phyloP scores from a whole-genome alignment of 129 eudicot genomes.

The Smallanthus sonchifolius region DNA sequence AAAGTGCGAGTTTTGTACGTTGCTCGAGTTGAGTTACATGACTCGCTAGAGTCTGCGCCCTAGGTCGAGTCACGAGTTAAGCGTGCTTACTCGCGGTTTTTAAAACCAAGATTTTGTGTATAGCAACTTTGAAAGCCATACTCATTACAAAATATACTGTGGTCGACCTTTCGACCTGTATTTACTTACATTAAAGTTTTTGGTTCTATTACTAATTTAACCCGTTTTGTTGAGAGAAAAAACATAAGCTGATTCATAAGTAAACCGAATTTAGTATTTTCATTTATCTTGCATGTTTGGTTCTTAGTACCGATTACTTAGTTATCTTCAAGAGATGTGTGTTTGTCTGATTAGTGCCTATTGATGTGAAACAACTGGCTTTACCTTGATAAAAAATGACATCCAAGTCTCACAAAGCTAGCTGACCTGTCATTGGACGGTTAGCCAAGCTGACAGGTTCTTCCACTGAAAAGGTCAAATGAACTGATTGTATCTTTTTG shows the following conservation, averaged over 20 bases:
- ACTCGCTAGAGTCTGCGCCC: too few species aligned
- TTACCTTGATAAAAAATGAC: neutral
- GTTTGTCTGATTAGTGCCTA: neutral
- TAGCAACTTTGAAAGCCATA: neutral
- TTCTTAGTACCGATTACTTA: neutral
- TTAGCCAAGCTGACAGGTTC: neutral
- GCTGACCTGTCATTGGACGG: neutral
- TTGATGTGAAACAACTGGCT: neutral
- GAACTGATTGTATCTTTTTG: neutral
- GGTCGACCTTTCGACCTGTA: neutral
- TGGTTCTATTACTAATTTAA: neutral
- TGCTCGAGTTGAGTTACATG: too few species aligned
- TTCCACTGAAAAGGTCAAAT: neutral
- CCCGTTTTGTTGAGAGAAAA: neutral
- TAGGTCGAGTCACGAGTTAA: too few species aligned
- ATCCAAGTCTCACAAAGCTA: constrained; percentile 2
- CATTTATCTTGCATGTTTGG: neutral
- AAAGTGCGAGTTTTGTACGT: too few species aligned
- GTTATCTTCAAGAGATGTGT: neutral
- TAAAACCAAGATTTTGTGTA: too few species aligned
- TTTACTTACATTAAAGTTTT: neutral
- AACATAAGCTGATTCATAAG: neutral
- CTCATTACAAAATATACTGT: neutral
- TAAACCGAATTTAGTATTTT: neutral
- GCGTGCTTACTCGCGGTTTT: too few species aligned